These are phyloP conservation scores for Ustilago nuda DNA, from an alignment of 1,284 basidiomycete species.

Conservation along the genomic window DNA sequence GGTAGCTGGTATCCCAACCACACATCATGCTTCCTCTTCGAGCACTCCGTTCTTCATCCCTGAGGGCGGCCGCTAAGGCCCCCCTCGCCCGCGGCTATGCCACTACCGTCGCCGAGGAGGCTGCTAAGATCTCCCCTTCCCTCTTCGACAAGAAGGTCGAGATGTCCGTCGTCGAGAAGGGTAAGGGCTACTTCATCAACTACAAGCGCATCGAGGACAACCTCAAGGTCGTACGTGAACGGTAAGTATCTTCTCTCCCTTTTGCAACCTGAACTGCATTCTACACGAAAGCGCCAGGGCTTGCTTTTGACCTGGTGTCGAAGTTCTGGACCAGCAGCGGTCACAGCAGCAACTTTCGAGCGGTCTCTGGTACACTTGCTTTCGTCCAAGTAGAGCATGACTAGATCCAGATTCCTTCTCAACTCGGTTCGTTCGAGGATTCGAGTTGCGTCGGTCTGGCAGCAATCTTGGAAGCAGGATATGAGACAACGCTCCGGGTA, in stretches of 20 bases:
- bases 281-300: not conserved
- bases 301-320: not conserved
- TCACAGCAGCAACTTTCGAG: too few relatives aligned
- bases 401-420: too few relatives aligned
- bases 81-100: conserved; percentile 64
- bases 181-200: conserved; percentile 68
- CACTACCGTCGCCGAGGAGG: conserved; percentile 67
- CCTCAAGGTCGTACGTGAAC: conserved; percentile 66
- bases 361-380: too few relatives aligned
- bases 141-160: conserved; percentile 68
- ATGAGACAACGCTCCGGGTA: too few relatives aligned
- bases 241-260: conserved; percentile 43
- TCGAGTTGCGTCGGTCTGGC: too few relatives aligned
- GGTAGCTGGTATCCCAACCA: conserved; percentile 35
- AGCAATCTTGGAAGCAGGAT: too few relatives aligned
- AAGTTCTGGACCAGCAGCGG: too few relatives aligned
- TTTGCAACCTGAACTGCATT: not conserved
- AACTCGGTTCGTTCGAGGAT: too few relatives aligned
- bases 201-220: conserved; percentile 68
- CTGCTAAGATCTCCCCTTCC: conserved; percentile 54
- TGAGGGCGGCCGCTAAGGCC: conserved; percentile 50
- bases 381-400: too few relatives aligned
- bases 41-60: conserved; percentile 53
- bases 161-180: conserved; percentile 67
- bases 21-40: conserved; percentile 57